Percentiles rank a stretch among this genome's conserved stretches.
phyloP scores from a whole-genome alignment of 2,329 filamentous ascomycete genomes.

The Paecilomyces dactylethromorphus region DNA sequence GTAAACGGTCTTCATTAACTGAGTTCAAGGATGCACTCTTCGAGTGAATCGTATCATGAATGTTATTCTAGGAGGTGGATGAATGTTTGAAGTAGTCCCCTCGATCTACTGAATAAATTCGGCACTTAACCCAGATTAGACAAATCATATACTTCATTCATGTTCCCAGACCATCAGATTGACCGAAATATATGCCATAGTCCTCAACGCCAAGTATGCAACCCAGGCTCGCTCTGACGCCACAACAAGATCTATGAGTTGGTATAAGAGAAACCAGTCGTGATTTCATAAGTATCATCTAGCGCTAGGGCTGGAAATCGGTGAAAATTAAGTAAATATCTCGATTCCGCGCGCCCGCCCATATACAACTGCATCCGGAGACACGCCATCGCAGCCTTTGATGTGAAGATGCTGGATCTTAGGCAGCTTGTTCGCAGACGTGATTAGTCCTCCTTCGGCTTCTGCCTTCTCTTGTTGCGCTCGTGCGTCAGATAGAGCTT shows the following conservation, averaged over 20 bases:
- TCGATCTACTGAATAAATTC: neutral
- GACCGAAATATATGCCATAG: neutral
- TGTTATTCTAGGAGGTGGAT: slow-evolving; percentile 7
- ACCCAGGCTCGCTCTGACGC: neutral
- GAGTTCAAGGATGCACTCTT: slow-evolving; percentile 12
- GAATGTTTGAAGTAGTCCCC: slow-evolving; percentile 4
- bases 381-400: slow-evolving; percentile 22
- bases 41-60: slow-evolving; percentile 8
- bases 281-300: neutral
- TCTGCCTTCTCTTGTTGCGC: neutral
- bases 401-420: slow-evolving; percentile 20
- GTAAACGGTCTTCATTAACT: slow-evolving; percentile 14
- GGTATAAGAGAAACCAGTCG: neutral
- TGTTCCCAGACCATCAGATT: neutral
- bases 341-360: slow-evolving; percentile 22
- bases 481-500: slow-evolving; percentile 21
- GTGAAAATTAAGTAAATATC: slow-evolving; percentile 14
- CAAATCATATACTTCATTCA: neutral
- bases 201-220: neutral
- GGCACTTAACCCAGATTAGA: neutral
- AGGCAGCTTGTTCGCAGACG: slow-evolving; percentile 3
- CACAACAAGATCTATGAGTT: neutral
- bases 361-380: slow-evolving; percentile 27
- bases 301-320: neutral
- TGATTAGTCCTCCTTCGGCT: neutral